Conservation (phyloP, 805 yeast genomes). For the Kregervanrija delftensis region DNA sequence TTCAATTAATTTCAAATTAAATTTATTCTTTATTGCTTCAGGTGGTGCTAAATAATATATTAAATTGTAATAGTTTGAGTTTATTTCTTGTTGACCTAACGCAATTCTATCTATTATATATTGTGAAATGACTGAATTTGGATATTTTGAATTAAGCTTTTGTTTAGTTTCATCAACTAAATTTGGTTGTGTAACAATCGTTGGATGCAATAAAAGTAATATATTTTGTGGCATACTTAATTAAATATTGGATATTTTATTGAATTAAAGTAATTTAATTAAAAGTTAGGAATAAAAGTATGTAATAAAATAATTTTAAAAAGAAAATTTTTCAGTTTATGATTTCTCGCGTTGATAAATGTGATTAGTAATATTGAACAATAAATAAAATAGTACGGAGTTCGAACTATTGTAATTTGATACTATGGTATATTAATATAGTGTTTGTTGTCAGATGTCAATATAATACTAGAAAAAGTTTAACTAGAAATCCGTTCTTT, state of each 20-base stretch:
- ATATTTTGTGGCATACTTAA: constrained; percentile 9
- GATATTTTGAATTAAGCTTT: constrained; percentile 20
- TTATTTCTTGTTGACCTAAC: constrained; percentile 35
- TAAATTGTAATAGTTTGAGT: constrained; percentile 31
- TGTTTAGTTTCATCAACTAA: constrained; percentile 35
- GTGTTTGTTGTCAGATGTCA: too few species aligned
- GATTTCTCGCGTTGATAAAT: neutral
- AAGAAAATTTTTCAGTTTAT: neutral
- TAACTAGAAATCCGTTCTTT: too few species aligned
- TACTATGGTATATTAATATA: too few species aligned
- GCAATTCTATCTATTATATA: constrained; percentile 55
- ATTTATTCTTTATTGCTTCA: constrained; percentile 33
- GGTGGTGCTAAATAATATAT: constrained; percentile 54
- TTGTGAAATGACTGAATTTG: constrained; percentile 35
- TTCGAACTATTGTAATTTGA: too few species aligned
- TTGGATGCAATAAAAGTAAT: constrained; percentile 57
- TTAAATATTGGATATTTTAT: neutral
- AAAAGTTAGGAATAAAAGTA: neutral
- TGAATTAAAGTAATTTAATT: neutral
- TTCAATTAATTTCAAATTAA: constrained; percentile 39
- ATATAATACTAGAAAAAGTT: too few species aligned
- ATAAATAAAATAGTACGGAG: neutral
- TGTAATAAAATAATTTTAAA: neutral
- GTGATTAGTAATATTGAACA: neutral
- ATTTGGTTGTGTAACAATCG: constrained; percentile 51